Percentiles rank a stretch among this genome's conserved stretches.
Conservation (phyloP, 441 rosid genomes). For the Metrosideros polymorpha region DNA sequence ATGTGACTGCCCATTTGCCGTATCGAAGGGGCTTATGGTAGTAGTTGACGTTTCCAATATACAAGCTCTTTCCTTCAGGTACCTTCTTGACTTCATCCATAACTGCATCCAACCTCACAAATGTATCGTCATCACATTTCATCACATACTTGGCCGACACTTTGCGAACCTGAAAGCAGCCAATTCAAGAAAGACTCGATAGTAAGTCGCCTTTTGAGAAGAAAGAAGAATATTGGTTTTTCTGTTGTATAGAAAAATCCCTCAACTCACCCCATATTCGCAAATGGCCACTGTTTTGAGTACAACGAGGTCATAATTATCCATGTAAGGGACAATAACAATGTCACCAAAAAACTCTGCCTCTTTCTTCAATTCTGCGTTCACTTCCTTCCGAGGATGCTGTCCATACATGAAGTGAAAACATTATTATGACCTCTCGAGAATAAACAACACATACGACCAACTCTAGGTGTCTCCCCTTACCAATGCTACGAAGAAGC, state of each 20-base stretch:
- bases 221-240: neutral
- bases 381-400: conserved; percentile 80
- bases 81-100: conserved; percentile 50
- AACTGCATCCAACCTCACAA: conserved; percentile 64
- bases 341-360: conserved; percentile 86
- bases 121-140: conserved; percentile 91
- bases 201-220: neutral
- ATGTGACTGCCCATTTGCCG: conserved; percentile 92
- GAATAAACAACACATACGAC: neutral
- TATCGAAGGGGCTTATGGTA: conserved; percentile 72
- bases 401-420: conserved; percentile 15
- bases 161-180: conserved; percentile 39
- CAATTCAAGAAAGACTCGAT: neutral
- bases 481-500: conserved; percentile 89
- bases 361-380: conserved; percentile 75
- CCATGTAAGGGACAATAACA: conserved; percentile 87
- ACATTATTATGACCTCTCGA: neutral
- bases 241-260: neutral
- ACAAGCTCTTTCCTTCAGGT: conserved; percentile 53
- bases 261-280: conserved; percentile 68
- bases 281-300: conserved; percentile 89
- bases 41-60: conserved; percentile 78
- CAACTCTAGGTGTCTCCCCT: conserved; percentile 1
- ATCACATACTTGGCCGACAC: conserved; percentile 58
- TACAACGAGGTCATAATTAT: conserved; percentile 83